Conservation (phyloP, 192 early-diverging fungal genomes). For the Spizellomyces sp. region DNA sequence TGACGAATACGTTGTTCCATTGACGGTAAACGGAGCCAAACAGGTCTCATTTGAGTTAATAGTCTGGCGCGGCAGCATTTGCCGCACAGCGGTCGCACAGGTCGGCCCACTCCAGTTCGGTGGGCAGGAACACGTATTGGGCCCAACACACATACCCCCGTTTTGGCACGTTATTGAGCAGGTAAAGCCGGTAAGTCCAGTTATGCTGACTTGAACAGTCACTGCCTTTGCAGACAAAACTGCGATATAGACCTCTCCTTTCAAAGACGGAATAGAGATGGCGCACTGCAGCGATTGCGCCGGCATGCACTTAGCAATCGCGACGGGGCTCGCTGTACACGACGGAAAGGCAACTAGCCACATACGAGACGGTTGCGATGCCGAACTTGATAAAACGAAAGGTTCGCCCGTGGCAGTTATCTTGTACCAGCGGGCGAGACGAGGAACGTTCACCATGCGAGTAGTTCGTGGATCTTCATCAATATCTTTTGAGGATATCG, state of each 20-base stretch:
- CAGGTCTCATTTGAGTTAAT: not conserved
- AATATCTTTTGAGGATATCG: constrained; percentile 3
- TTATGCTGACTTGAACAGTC: too few relatives aligned
- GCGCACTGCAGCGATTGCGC: not conserved
- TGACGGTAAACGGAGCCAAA: not conserved
- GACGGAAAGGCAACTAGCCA: not conserved
- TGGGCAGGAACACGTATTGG: not conserved
- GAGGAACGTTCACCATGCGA: not conserved
- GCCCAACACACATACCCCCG: not conserved
- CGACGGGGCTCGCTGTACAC: not conserved
- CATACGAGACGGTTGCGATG: not conserved
- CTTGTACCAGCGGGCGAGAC: not conserved
- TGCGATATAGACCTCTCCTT: too few relatives aligned
- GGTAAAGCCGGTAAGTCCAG: not conserved
- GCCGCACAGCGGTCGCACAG: not conserved
- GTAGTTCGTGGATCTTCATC: not conserved
- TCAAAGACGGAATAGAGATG: too few relatives aligned
- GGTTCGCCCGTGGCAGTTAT: not conserved
- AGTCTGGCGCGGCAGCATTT: not conserved
- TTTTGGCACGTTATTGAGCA: not conserved
- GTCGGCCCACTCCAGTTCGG: not conserved
- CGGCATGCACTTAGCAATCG: not conserved
- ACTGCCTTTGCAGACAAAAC: too few relatives aligned
- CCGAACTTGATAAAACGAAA: not conserved
- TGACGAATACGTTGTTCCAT: not conserved